These are phyloP conservation scores for Tetrapisispora fleetii DNA, from an alignment of 805 yeast species.

Conservation along the genomic window DNA sequence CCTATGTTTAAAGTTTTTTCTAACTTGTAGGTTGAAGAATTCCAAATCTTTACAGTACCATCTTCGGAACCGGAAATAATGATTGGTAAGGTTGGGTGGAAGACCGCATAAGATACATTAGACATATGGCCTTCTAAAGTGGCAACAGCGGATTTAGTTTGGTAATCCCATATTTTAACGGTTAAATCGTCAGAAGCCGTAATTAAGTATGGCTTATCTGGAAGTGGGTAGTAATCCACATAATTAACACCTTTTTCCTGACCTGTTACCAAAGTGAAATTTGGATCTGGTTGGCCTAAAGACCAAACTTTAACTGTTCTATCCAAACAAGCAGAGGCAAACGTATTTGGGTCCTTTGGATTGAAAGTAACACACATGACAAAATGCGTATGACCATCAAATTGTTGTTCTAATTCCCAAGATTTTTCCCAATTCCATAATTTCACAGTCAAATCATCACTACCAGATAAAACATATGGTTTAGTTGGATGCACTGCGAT, in stretches of 20 bases:
- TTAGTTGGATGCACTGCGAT: conserved; percentile 91
- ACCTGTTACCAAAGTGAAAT: conserved; percentile 85
- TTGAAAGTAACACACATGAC: conserved; percentile 92
- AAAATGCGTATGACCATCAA: conserved; percentile 93
- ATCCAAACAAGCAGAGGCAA: conserved; percentile 95
- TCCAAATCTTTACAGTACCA: conserved; percentile 91
- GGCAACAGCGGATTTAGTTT: conserved; percentile 91
- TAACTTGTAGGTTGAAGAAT: conserved; percentile 82
- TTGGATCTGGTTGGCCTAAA: conserved; percentile 75
- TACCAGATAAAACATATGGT: conserved; percentile 78
- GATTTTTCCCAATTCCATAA: conserved; percentile 96
- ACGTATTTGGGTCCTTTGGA: conserved; percentile 95
- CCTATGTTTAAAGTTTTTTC: conserved; percentile 88
- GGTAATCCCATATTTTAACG: conserved; percentile 91
- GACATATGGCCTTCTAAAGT: conserved; percentile 88
- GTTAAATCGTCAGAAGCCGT: conserved; percentile 88
- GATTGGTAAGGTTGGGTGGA: conserved; percentile 95
- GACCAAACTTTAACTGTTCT: conserved; percentile 97
- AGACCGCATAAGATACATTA: conserved; percentile 92
- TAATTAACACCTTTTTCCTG: conserved; percentile 90
- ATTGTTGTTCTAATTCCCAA: conserved; percentile 84
- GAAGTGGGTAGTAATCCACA: conserved; percentile 93
- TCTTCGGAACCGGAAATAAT: conserved; percentile 96
- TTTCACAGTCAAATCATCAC: conserved; percentile 86
- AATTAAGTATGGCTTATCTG: conserved; percentile 92